Conservation (phyloP, 1,284 basidiomycete genomes). For the Naganishia cerealis region DNA sequence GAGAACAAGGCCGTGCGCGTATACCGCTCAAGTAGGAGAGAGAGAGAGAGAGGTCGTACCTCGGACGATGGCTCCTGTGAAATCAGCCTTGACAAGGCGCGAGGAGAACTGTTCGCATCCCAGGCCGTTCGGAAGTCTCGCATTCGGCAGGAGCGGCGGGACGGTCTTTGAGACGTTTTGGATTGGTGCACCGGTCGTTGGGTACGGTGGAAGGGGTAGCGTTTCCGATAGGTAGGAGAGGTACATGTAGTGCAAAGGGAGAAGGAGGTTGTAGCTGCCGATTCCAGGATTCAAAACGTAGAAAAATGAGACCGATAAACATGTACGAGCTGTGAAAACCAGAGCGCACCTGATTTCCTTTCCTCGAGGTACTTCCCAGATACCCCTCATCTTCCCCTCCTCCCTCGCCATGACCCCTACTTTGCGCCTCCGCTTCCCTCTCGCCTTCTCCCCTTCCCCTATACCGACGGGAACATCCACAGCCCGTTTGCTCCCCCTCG, state of each 20-base stretch:
- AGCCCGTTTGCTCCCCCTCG: constrained; percentile 35
- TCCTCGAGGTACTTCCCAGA: constrained; percentile 18
- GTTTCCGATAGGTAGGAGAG: constrained; percentile 44
- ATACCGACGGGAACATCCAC: constrained; percentile 30
- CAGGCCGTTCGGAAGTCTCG: constrained; percentile 35
- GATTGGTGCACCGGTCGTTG: constrained; percentile 36
- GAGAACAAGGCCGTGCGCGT: background rate
- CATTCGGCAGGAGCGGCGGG: constrained; percentile 37
- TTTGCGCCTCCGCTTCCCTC: constrained; percentile 23
- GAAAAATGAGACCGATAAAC: background rate
- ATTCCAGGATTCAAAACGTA: background rate
- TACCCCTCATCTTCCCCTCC: constrained; percentile 24
- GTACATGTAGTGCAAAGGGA: constrained; percentile 50
- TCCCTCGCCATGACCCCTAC: constrained; percentile 25
- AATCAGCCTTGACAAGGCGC: constrained; percentile 56
- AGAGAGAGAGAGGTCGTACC: constrained; percentile 34
- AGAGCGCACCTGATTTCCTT: constrained; percentile 17
- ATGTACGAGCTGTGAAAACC: background rate
- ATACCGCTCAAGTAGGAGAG: background rate
- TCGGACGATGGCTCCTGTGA: constrained; percentile 52
- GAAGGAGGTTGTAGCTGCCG: constrained; percentile 45
- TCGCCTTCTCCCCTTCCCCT: background rate
- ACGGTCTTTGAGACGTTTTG: constrained; percentile 44
- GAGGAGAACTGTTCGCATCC: constrained; percentile 42
- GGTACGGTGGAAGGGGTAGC: constrained; percentile 39